These are phyloP conservation scores for Populus hybrid DNA, from an alignment of 441 rosid species.

Conservation along the genomic window DNA sequence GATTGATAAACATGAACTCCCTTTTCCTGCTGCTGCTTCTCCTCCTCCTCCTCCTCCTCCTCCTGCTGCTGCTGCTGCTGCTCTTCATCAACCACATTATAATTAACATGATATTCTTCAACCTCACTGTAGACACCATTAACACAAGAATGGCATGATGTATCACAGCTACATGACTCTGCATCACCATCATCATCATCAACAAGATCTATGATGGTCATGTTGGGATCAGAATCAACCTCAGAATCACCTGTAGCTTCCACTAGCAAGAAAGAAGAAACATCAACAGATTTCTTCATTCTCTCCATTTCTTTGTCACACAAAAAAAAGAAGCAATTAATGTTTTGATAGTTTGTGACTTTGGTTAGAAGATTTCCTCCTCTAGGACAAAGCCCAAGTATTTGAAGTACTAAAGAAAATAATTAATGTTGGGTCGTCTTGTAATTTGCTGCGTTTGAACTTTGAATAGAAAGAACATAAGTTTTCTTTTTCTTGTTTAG, in stretches of 20 bases:
- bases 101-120: neutral
- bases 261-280: conserved; percentile 47
- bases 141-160: conserved; percentile 24
- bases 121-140: neutral
- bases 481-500: neutral
- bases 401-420: neutral
- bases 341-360: neutral
- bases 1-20: conserved; percentile 24
- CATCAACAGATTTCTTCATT: conserved; percentile 31
- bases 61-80: neutral
- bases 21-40: conserved; percentile 16
- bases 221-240: conserved; percentile 22
- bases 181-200: conserved; percentile 50
- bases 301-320: conserved; percentile 6
- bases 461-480: too few relatives aligned
- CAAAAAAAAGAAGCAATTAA: neutral
- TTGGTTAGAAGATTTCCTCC: neutral
- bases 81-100: conserved; percentile 17
- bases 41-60: neutral
- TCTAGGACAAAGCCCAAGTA: neutral
- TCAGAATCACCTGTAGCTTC: conserved; percentile 88
- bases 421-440: too few relatives aligned
- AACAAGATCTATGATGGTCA: conserved; percentile 4
- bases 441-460: too few relatives aligned
- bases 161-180: conserved; percentile 56